These are phyloP conservation scores for Pueraria montana DNA, from an alignment of 306 rosid genomes.

Conservation along the genomic window DNA sequence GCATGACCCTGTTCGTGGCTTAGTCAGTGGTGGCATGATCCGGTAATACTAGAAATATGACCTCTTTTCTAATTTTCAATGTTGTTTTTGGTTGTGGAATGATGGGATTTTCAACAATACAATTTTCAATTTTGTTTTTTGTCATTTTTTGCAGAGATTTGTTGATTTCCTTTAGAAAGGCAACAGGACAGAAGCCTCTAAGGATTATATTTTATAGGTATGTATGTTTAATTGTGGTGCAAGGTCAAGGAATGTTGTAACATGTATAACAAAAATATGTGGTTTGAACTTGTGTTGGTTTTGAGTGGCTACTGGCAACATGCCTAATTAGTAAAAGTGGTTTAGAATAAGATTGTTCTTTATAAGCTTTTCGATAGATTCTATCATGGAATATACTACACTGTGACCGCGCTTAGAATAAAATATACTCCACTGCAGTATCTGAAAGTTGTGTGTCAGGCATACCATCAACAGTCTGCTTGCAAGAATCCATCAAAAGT, in stretches of 20 bases:
- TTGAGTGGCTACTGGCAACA: not conserved
- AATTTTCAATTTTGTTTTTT: slow-evolving; percentile 25
- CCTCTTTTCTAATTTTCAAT: not conserved
- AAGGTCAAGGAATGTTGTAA: not conserved
- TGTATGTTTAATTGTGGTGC: slow-evolving; percentile 36
- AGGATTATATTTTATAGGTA: slow-evolving; percentile 94
- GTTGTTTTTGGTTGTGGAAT: slow-evolving; percentile 9
- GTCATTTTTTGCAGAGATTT: slow-evolving; percentile 74
- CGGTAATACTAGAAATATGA: slow-evolving; percentile 55
- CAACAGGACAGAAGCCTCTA: slow-evolving; percentile 92
- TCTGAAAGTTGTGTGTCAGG: not conserved
- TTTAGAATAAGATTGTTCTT: not conserved
- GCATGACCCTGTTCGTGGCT: slow-evolving; percentile 92
- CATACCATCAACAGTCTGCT: not conserved
- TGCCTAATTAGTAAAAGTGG: not conserved
- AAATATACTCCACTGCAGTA: not conserved
- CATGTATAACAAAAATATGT: slow-evolving; percentile 5
- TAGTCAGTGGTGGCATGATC: slow-evolving; percentile 92
- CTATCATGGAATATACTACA: not conserved
- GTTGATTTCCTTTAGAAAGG: slow-evolving; percentile 88
- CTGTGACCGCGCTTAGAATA: not conserved
- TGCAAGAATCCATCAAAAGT: not conserved
- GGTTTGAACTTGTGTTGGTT: not conserved
- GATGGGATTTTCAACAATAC: slow-evolving; percentile 7
- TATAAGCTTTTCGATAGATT: slow-evolving; percentile 5